These are phyloP conservation scores for Neolentinus lepideus DNA, from an alignment of 1,284 basidiomycete genomes.

Conservation along the genomic window DNA sequence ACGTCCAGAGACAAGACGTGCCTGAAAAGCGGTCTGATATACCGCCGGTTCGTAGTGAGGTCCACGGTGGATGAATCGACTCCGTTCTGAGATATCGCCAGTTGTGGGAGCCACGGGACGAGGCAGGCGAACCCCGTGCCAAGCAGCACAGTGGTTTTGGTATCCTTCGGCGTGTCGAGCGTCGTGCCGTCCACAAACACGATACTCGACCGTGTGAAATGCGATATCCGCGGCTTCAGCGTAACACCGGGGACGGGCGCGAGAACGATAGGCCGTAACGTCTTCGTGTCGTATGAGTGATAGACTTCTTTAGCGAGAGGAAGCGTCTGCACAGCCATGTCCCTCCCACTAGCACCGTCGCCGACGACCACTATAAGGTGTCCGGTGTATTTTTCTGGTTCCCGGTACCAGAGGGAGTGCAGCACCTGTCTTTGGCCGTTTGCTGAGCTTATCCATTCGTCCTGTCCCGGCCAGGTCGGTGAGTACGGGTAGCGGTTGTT, in stretches of 20 bases:
- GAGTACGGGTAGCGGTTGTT: constrained; percentile 45
- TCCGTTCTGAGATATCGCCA: constrained; percentile 5
- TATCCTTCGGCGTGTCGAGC: constrained; percentile 24
- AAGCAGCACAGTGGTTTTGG: constrained; percentile 41
- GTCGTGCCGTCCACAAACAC: constrained; percentile 39
- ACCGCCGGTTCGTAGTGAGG: constrained; percentile 42
- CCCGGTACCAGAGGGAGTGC: constrained; percentile 50
- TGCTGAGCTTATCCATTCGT: constrained; percentile 35
- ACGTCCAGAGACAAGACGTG: constrained; percentile 46
- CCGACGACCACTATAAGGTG: constrained; percentile 45
- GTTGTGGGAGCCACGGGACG: constrained; percentile 28
- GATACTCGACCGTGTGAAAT: constrained; percentile 36
- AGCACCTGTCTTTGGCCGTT: constrained; percentile 28
- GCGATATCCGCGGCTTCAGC: constrained; percentile 36
- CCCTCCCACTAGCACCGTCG: constrained; percentile 41
- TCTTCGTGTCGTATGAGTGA: constrained; percentile 27
- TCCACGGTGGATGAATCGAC: constrained; percentile 19
- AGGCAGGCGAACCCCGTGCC: constrained; percentile 48
- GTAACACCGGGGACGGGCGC: constrained; percentile 15
- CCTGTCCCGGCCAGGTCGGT: constrained; percentile 36
- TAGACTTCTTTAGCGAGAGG: constrained; percentile 38
- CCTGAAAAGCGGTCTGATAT: constrained; percentile 46
- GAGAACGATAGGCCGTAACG: constrained; percentile 1
- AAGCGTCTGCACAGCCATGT: constrained; percentile 35
- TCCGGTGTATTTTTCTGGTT: constrained; percentile 34